These are phyloP conservation scores for Nothomitra cinnamomea DNA, from an alignment of 2,329 filamentous ascomycete species.

Conservation along the genomic window DNA sequence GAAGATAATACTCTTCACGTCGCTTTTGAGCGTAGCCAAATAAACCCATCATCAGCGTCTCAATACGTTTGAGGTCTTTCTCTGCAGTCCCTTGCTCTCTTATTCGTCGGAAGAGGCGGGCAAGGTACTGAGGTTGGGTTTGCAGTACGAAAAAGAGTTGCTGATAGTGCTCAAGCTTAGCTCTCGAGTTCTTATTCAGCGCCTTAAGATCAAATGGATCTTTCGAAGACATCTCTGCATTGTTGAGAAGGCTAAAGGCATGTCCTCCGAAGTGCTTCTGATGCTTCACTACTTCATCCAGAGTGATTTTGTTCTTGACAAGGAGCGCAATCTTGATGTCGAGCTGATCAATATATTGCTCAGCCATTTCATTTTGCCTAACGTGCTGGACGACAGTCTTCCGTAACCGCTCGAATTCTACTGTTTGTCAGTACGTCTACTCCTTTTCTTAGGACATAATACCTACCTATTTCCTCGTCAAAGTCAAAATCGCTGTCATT, in stretches of 20 bases:
- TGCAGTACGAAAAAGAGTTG: slow-evolving; percentile 95
- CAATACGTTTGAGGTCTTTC: slow-evolving; percentile 82
- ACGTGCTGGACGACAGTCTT: slow-evolving; percentile 97
- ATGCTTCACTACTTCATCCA: slow-evolving; percentile 93
- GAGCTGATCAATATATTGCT: slow-evolving; percentile 95
- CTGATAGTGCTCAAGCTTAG: slow-evolving; percentile 92
- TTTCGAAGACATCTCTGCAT: slow-evolving; percentile 70
- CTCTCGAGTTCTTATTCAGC: slow-evolving; percentile 87
- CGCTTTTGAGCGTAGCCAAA: slow-evolving; percentile 97
- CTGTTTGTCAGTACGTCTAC: slow-evolving; percentile 12
- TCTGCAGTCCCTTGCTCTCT: slow-evolving; percentile 73
- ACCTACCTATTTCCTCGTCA: slow-evolving; percentile 66
- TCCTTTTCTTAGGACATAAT: neutral
- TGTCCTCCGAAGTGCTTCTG: slow-evolving; percentile 92
- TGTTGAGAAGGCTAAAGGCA: slow-evolving; percentile 68
- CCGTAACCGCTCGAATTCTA: slow-evolving; percentile 79
- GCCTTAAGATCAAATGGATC: slow-evolving; percentile 96
- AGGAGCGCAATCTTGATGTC: slow-evolving; percentile 97
- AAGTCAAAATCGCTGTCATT: slow-evolving; percentile 99
- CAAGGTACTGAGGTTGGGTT: slow-evolving; percentile 88
- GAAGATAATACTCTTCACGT: slow-evolving; percentile 87
- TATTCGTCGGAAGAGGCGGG: slow-evolving; percentile 68
- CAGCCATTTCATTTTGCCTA: slow-evolving; percentile 87
- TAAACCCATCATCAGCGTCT: slow-evolving; percentile 86
- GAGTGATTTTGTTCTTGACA: slow-evolving; percentile 98